These are phyloP conservation scores for Cynara cardunculus DNA, from an alignment of 129 eudicot species.

Conservation along the genomic window DNA sequence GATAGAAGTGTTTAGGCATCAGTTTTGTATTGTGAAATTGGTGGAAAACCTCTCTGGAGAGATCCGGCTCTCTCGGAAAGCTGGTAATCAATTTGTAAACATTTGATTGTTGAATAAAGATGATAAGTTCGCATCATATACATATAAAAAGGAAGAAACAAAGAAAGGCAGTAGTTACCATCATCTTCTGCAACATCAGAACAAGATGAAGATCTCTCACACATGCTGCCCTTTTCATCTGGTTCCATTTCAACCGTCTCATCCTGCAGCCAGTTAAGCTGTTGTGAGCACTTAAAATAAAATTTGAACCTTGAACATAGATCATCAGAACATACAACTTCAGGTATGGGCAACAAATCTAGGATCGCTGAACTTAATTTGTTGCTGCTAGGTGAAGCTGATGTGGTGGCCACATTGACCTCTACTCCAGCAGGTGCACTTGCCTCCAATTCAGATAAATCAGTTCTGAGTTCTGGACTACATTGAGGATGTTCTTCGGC, in stretches of 20 bases:
- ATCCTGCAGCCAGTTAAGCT: slow-evolving; percentile 39
- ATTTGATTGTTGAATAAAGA: too few relatives aligned
- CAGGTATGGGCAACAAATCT: slow-evolving; percentile 21
- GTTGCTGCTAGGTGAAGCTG: slow-evolving; percentile 27
- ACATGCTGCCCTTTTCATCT: slow-evolving; percentile 48
- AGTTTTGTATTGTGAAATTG: too few relatives aligned
- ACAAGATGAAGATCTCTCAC: slow-evolving; percentile 40
- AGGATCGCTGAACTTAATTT: slow-evolving; percentile 10
- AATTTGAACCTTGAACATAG: slow-evolving; percentile 2
- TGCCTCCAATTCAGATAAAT: slow-evolving; percentile 3
- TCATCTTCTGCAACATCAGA: slow-evolving; percentile 32
- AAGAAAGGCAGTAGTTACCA: slow-evolving; percentile 25
- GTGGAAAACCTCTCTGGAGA: too few relatives aligned
- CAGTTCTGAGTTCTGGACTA: slow-evolving; percentile 16
- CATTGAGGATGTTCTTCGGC: slow-evolving; percentile 19
- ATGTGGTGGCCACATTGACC: slow-evolving; percentile 21
- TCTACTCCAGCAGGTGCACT: slow-evolving; percentile 9
- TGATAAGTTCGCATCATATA: too few relatives aligned
- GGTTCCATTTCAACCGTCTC: slow-evolving; percentile 35
- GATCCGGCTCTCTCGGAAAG: too few relatives aligned
- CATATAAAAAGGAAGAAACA: background rate
- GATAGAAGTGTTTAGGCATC: too few relatives aligned
- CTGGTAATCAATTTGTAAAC: too few relatives aligned
- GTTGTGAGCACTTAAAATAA: slow-evolving; percentile 10
- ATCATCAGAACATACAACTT: slow-evolving; percentile 13